Evolutionary conservation across 331 rosid species (phyloP).

Genomic region (Rosa hybrid): DNA sequence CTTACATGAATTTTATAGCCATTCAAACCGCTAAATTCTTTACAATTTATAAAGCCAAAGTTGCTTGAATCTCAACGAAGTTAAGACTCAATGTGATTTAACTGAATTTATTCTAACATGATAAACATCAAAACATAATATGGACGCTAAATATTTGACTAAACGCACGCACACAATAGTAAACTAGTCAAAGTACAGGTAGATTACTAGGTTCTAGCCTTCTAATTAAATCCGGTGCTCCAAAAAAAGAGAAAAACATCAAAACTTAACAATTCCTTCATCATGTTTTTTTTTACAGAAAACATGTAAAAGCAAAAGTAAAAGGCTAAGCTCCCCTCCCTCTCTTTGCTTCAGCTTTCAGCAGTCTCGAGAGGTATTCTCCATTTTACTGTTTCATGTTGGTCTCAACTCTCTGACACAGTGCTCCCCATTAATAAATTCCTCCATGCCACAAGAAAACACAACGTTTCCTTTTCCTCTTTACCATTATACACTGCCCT

Average conservation of each 20-base stretch:
- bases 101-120: background rate
- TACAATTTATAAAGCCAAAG: no score
- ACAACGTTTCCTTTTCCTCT: constrained; percentile 21
- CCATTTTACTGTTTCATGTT: constrained; percentile 18
- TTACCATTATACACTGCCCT: constrained; percentile 16
- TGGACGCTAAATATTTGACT: background rate
- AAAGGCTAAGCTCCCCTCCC: constrained; percentile 11
- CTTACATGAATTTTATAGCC: background rate
- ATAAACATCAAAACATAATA: background rate
- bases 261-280: background rate
- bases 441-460: constrained; percentile 37
- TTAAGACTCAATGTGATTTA: background rate
- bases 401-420: constrained; percentile 36
- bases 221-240: background rate
- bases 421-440: constrained; percentile 22
- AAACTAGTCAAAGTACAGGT: background rate
- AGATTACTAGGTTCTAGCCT: background rate
- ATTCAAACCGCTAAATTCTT: background rate
- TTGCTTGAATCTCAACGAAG: background rate
- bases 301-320: constrained; percentile 25
- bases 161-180: background rate
- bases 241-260: background rate
- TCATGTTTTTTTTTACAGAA: background rate
- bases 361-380: constrained; percentile 41
- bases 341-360: constrained; percentile 42